Base-by-base conservation (phyloP, 306 rosid genomes). In the Rosa multiflora region DNA sequence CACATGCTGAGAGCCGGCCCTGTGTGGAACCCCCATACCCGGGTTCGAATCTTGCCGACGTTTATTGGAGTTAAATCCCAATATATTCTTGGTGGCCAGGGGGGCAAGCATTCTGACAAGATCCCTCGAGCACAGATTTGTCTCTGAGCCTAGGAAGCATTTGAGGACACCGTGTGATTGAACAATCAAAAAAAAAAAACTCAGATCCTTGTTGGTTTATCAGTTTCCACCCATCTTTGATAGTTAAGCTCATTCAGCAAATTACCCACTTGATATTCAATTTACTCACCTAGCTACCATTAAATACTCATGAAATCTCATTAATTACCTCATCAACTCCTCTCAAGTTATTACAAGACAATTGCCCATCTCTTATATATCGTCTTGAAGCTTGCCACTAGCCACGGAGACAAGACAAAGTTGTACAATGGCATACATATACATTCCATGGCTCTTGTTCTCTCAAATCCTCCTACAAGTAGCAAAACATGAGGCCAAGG, bases 381-480 rank as follows among this genome's bases (percentile, higher is more conserved):
- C 69, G 20, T 40, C 12, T 74, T 35, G 6, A 73, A 8, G 20
- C 66, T 73, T 53, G 42, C 69, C 21, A 44, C 52, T 40, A 42
- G 68, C 40, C 68, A 55, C 67, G 3, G 21, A 63, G 10, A 40
- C 8, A 21, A 39, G 43, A 62, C 20, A 55, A 13, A 51, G 21
- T 12, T 59, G 58, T 6, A 35, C 5, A 2, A 83, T 83, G 84
- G 81, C 81, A 66, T n/a, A 43, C 74, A 23, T 42, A 12, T 59
- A 46, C 83, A 53, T 62, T 55, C 17, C 84, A 72, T 70, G 79
- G 79, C 70, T 84, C 35, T 29, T 84, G 14, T 42, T 61, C 0
- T 23, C 74, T 23, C 70, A 29, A 66, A 39, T 62, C 48, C 44
- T 69, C 9, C 49, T 76, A 4, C 69, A 69, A 21, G 46, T 69